Percentiles rank a stretch among this genome's conserved stretches.
Conservation (phyloP, 495 filamentous ascomycete species). For the Hypomontagnella submonticulosa region DNA sequence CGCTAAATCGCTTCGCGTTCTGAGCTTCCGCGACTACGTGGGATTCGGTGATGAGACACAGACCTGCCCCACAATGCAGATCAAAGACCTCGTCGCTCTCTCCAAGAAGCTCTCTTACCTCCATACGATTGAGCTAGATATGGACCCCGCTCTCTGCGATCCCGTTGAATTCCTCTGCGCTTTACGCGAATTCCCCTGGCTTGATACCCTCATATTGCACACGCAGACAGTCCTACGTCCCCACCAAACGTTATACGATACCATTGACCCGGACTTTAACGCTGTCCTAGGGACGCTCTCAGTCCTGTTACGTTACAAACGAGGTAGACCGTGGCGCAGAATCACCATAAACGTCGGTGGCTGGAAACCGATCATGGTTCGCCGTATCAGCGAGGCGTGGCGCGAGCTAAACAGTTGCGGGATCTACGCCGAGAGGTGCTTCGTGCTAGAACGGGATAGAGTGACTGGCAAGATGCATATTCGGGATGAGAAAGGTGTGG, state of each 20-base stretch:
- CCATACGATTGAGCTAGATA: constrained; percentile 42
- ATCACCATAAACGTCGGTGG: constrained; percentile 48
- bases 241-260: neutral
- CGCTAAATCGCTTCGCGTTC: constrained; percentile 29
- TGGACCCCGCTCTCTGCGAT: constrained; percentile 35
- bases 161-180: constrained; percentile 25
- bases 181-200: constrained; percentile 31
- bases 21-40: constrained; percentile 45
- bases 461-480: constrained; percentile 10
- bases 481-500: constrained; percentile 27
- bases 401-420: constrained; percentile 30
- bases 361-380: constrained; percentile 47
- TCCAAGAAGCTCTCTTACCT: constrained; percentile 29
- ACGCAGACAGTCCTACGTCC: constrained; percentile 43
- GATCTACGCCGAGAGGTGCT: constrained; percentile 48
- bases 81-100: constrained; percentile 32
- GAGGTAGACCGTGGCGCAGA: constrained; percentile 23
- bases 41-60: constrained; percentile 43
- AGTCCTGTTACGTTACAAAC: constrained; percentile 21
- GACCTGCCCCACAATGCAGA: constrained; percentile 40
- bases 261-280: constrained; percentile 16
- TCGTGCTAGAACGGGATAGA: constrained; percentile 27
- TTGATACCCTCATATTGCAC: constrained; percentile 42
- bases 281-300: constrained; percentile 16
- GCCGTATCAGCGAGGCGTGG: constrained; percentile 42